Evolutionary conservation across 1,284 basidiomycete species (phyloP).

Genomic region (Cryptococcus sp.): DNA sequence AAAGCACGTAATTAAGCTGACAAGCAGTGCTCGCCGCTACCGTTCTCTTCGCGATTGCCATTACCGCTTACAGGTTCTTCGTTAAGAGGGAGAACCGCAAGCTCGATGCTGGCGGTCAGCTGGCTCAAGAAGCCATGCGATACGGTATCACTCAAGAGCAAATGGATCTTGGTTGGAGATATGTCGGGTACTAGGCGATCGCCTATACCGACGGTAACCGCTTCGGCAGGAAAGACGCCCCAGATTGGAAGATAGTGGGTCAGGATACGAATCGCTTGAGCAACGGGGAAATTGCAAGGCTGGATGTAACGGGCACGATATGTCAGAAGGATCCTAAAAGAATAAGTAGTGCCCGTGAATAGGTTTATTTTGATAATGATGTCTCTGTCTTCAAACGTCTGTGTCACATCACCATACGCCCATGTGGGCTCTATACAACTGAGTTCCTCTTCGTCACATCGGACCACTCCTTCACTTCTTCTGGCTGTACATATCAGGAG

Average conservation of each 20-base stretch:
- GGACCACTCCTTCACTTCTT: slow-evolving; percentile 3
- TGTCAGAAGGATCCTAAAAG: too few relatives aligned
- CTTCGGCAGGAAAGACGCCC: too few relatives aligned
- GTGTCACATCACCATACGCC: too few relatives aligned
- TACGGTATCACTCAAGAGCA: slow-evolving; percentile 30
- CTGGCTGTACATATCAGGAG: slow-evolving; percentile 6
- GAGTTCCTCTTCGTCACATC: neutral
- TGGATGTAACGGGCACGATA: too few relatives aligned
- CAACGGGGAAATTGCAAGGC: too few relatives aligned
- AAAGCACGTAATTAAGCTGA: neutral
- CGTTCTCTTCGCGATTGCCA: slow-evolving; percentile 18
- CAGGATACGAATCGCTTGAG: too few relatives aligned
- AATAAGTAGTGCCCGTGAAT: too few relatives aligned
- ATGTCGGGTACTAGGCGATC: slow-evolving; percentile 18
- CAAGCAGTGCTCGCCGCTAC: slow-evolving; percentile 21
- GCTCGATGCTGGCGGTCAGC: slow-evolving; percentile 28
- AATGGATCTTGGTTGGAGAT: slow-evolving; percentile 29
- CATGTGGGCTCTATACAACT: too few relatives aligned
- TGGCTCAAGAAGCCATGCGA: slow-evolving; percentile 11
- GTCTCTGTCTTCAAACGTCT: too few relatives aligned
- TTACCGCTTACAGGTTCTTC: slow-evolving; percentile 36
- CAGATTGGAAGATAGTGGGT: too few relatives aligned
- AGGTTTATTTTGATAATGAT: too few relatives aligned
- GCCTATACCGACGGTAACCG: too few relatives aligned
- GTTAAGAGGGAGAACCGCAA: slow-evolving; percentile 33